Evolutionary conservation across 257 asterid species (phyloP).

Genomic region (Euphrasia confusa): DNA sequence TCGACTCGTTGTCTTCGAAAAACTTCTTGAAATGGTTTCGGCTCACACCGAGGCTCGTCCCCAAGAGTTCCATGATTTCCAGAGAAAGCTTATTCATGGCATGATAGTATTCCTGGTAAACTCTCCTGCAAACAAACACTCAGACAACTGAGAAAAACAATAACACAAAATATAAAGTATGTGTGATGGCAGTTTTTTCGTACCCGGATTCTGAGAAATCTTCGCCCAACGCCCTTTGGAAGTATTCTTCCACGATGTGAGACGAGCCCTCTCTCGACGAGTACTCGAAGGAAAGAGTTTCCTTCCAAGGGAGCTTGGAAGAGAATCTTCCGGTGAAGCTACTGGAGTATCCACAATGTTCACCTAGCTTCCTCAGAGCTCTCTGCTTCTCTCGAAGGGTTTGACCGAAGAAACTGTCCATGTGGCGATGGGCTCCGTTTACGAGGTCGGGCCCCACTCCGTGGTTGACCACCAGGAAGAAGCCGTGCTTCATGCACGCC

Average conservation of each 20-base stretch:
- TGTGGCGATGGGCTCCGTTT: conserved; percentile 47
- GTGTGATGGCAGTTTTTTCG: background rate
- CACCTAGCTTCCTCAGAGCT: conserved; percentile 59
- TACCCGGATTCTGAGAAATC: conserved; percentile 55
- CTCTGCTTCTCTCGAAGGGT: conserved; percentile 53
- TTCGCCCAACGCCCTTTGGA: conserved; percentile 40
- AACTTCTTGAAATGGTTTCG: conserved; percentile 40
- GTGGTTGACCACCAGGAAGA: conserved; percentile 66
- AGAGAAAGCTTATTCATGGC: conserved; percentile 71
- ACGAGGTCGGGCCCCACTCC: conserved; percentile 49
- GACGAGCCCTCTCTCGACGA: conserved; percentile 36
- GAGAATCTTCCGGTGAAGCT: conserved; percentile 78
- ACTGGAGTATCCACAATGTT: conserved; percentile 76
- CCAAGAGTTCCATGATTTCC: conserved; percentile 73
- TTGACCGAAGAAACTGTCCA: conserved; percentile 58
- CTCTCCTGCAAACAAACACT: conserved; percentile 32
- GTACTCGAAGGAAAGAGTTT: conserved; percentile 64
- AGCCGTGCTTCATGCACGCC: conserved; percentile 63
- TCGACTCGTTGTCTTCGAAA: conserved; percentile 65
- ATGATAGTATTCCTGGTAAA: conserved; percentile 64
- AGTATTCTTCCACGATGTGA: conserved; percentile 54
- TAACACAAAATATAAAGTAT: too few species aligned
- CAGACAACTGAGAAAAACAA: too few species aligned
- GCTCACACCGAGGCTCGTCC: conserved; percentile 53
- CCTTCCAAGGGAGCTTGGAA: conserved; percentile 84